Evolutionary conservation across 148 eudicot species (phyloP).

Genomic region (Linanthus parryae): DNA sequence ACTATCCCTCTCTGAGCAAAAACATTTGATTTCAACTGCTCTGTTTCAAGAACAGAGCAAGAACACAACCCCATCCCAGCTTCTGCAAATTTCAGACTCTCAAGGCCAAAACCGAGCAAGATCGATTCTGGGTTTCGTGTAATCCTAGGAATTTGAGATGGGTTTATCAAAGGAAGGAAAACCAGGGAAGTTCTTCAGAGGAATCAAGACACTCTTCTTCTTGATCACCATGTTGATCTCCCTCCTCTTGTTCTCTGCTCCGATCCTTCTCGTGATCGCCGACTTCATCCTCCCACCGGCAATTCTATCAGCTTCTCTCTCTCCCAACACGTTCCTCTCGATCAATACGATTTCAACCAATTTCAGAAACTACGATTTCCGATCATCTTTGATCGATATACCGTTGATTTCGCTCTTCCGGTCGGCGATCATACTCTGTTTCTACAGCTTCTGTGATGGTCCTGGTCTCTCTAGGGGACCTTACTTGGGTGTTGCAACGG

Average conservation of each 20-base stretch:
- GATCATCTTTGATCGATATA: constrained; percentile 45
- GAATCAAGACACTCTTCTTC: constrained; percentile 43
- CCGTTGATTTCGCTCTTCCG: constrained; percentile 45
- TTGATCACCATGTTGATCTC: constrained; percentile 53
- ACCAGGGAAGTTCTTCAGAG: constrained; percentile 25
- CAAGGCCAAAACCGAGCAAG: neutral
- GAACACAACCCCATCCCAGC: neutral
- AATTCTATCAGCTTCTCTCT: constrained; percentile 41
- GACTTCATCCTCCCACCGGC: constrained; percentile 47
- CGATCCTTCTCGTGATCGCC: constrained; percentile 39
- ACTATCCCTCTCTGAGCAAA: too few species aligned
- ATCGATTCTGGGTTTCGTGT: too few species aligned
- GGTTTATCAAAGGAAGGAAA: constrained; percentile 42
- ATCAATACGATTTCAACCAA: constrained; percentile 18
- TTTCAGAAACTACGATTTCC: constrained; percentile 40
- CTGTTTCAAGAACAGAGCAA: neutral
- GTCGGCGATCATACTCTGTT: constrained; percentile 52
- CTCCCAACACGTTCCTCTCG: constrained; percentile 20
- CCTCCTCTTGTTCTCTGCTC: constrained; percentile 44
- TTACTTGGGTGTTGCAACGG: constrained; percentile 58
- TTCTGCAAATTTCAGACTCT: too few species aligned
- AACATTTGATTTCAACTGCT: too few species aligned
- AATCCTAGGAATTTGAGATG: constrained; percentile 10
- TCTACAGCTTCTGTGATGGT: constrained; percentile 92
- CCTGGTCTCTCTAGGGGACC: constrained; percentile 85